Percentiles rank a stretch among this genome's conserved stretches.
Conservation (phyloP, 108 stramenopile genomes). For the Discostella stelligeroides region DNA sequence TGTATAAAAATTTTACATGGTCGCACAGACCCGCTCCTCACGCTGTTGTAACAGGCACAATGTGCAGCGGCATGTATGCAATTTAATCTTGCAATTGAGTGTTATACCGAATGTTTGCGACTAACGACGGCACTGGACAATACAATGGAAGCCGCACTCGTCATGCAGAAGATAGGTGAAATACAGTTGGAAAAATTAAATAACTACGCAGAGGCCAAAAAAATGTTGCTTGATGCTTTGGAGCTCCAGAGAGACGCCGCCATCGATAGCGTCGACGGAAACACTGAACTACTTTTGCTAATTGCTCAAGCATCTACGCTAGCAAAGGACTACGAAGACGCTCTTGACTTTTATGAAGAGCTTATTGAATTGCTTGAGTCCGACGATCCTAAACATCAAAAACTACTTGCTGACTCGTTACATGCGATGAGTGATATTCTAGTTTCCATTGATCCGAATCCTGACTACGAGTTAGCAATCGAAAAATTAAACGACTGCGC, state of each 20-base stretch:
- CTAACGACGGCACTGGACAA: constrained; percentile 21
- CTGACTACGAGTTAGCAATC: constrained; percentile 37
- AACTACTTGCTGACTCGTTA: constrained; percentile 33
- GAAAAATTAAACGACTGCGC: constrained; percentile 42
- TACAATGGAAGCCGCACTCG: constrained; percentile 19
- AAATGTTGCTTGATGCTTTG: constrained; percentile 43
- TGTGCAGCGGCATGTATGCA: constrained; percentile 24
- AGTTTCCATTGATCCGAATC: constrained; percentile 16
- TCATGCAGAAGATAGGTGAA: constrained; percentile 40
- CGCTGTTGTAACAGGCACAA: constrained; percentile 18
- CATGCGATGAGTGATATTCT: constrained; percentile 33
- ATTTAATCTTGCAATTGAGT: constrained; percentile 40
- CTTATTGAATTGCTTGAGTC: constrained; percentile 37
- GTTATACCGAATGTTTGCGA: constrained; percentile 42
- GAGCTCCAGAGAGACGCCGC: constrained; percentile 23
- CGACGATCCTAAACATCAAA: constrained; percentile 19
- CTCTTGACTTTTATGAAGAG: constrained; percentile 47
- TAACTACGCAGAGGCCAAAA: constrained; percentile 39
- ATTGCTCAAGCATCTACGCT: constrained; percentile 32
- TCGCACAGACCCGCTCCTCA: background rate
- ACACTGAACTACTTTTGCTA: constrained; percentile 25
- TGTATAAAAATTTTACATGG: too few species aligned
- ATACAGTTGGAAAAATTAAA: constrained; percentile 35
- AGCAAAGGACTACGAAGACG: constrained; percentile 37
- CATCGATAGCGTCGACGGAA: constrained; percentile 6